Conservation (phyloP, 2,329 filamentous ascomycete genomes). For the Corniculantispora saksenae region DNA sequence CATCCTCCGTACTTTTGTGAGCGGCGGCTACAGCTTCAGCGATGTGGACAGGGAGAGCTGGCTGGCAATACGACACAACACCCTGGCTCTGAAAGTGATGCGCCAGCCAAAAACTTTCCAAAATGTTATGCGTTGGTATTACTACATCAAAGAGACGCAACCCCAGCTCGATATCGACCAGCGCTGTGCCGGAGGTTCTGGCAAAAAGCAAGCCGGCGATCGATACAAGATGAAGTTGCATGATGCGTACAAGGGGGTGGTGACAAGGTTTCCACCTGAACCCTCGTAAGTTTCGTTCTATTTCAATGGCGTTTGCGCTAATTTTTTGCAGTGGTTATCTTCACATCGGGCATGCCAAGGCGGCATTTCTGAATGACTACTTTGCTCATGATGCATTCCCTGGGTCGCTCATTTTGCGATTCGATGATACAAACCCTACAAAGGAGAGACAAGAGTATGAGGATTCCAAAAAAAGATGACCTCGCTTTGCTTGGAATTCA, state of each 20-base stretch:
- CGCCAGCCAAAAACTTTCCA: not conserved
- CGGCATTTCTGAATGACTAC: constrained; percentile 83
- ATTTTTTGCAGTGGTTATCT: constrained; percentile 63
- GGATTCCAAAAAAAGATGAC: constrained; percentile 84
- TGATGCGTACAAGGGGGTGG: constrained; percentile 77
- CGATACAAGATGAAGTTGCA: constrained; percentile 78
- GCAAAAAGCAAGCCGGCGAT: not conserved
- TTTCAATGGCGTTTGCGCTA: not conserved
- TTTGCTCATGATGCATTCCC: constrained; percentile 89
- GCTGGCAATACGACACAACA: constrained; percentile 7
- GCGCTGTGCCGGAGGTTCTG: not conserved
- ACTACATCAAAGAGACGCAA: not conserved
- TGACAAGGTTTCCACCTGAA: constrained; percentile 85
- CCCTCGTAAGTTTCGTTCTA: constrained; percentile 60
- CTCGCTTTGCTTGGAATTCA: constrained; percentile 80
- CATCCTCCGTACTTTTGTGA: constrained; percentile 7
- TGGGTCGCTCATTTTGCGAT: constrained; percentile 79
- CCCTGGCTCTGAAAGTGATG: not conserved
- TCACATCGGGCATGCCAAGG: constrained; percentile 88
- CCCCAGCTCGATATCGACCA: not conserved
- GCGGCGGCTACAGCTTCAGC: not conserved
- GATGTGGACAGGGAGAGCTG: not conserved
- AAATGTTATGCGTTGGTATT: constrained; percentile 15
- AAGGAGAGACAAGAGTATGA: constrained; percentile 93
- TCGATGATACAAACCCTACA: constrained; percentile 90